phyloP scores from a whole-genome alignment of 768 basidiomycete genomes.

The Pleurotus tuoliensis region DNA sequence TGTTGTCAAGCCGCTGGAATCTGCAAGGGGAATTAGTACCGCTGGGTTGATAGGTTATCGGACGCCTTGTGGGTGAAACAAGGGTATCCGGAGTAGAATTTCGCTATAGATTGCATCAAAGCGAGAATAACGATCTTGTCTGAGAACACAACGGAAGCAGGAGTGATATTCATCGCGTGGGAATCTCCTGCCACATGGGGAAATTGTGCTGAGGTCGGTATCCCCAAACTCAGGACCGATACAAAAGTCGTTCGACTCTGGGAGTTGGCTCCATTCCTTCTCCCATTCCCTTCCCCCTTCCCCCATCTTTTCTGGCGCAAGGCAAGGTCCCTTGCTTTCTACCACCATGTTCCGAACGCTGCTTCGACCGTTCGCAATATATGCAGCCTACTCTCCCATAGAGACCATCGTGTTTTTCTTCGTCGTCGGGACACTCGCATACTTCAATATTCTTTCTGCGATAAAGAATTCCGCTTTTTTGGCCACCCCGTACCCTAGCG shows the following conservation, averaged over 20 bases:
- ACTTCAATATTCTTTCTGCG: constrained; percentile 88
- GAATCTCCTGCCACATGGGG: neutral
- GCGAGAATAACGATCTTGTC: neutral
- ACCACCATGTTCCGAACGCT: constrained; percentile 6
- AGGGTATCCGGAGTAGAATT: neutral
- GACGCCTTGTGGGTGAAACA: neutral
- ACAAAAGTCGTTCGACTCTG: constrained; percentile 8
- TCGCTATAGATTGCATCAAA: neutral
- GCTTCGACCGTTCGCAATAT: constrained; percentile 53
- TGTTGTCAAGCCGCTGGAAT: neutral
- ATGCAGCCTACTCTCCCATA: constrained; percentile 73
- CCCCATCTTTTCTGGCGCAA: neutral
- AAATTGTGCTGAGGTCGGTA: neutral
- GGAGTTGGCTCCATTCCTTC: neutral
- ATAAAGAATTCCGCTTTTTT: constrained; percentile 88
- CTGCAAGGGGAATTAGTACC: neutral
- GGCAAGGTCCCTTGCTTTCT: neutral
- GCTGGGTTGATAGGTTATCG: too few relatives aligned
- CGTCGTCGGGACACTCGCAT: constrained; percentile 86
- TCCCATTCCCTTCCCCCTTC: neutral
- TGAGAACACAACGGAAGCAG: neutral
- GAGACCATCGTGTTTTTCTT: constrained; percentile 91
- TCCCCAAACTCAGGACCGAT: neutral
- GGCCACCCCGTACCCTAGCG: constrained; percentile 41
- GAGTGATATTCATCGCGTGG: constrained; percentile 2